phyloP scores from a whole-genome alignment of 257 asterid genomes.

The Solanum ossicruentum region DNA sequence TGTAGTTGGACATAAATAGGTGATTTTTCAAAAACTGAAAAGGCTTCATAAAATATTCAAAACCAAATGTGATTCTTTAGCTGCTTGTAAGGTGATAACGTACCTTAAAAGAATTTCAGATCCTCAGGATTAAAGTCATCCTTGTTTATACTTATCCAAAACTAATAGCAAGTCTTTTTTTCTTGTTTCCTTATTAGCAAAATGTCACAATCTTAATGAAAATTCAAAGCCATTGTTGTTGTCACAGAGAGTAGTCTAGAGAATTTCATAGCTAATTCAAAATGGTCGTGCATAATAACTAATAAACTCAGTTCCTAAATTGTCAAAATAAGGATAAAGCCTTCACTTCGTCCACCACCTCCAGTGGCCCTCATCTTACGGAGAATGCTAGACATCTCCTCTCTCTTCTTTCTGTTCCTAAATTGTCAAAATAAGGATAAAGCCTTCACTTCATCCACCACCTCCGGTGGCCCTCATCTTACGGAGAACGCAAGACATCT shows the following conservation, averaged over 20 bases:
- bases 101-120: not conserved
- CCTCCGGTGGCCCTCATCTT: conserved; percentile 94
- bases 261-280: conserved; percentile 11
- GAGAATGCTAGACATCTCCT: conserved; percentile 66
- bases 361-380: conserved; percentile 89
- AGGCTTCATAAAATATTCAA: not conserved
- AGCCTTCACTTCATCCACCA: conserved; percentile 70
- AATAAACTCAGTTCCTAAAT: conserved; percentile 3
- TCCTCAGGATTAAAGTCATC: not conserved
- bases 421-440: not conserved
- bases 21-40: not conserved
- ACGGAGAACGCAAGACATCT: conserved; percentile 60
- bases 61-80: not conserved
- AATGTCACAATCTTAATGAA: not conserved
- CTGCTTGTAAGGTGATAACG: not conserved
- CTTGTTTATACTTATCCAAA: not conserved
- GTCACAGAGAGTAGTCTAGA: not conserved
- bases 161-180: not conserved
- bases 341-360: conserved; percentile 86
- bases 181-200: not conserved
- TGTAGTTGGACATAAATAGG: not conserved
- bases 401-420: conserved; percentile 41
- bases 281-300: conserved; percentile 1
- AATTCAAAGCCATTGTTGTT: not conserved
- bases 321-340: not conserved